phyloP scores from a whole-genome alignment of 2,329 filamentous ascomycete genomes.

The Fusarium anguioides region DNA sequence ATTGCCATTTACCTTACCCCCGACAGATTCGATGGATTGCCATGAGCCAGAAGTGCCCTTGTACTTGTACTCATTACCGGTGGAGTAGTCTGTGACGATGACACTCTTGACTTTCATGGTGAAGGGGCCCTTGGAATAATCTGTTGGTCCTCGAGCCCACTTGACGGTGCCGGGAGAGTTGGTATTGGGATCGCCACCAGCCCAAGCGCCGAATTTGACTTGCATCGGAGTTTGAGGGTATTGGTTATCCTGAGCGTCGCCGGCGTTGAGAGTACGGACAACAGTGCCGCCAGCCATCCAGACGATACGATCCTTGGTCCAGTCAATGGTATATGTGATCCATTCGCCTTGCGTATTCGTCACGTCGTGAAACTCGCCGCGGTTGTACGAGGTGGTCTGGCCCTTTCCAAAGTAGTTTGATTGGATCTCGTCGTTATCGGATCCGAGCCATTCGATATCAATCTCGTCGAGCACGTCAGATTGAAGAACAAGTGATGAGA shows the following conservation, averaged over 20 bases:
- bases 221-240: constrained; percentile 98
- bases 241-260: constrained; percentile 75
- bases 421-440: constrained; percentile 81
- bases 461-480: constrained; percentile 96
- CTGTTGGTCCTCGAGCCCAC: constrained; percentile 88
- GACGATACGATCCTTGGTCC: constrained; percentile 85
- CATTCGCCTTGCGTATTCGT: constrained; percentile 77
- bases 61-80: constrained; percentile 86
- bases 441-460: constrained; percentile 95
- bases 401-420: constrained; percentile 98
- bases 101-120: constrained; percentile 84
- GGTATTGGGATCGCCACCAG: constrained; percentile 80
- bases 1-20: constrained; percentile 79
- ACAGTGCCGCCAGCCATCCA: constrained; percentile 86
- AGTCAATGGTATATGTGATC: constrained; percentile 91
- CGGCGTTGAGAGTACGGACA: constrained; percentile 78
- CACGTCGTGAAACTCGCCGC: constrained; percentile 80
- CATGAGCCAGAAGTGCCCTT: constrained; percentile 81
- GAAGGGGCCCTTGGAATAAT: constrained; percentile 87
- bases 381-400: constrained; percentile 84
- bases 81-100: constrained; percentile 89
- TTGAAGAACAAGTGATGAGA: constrained; percentile 90
- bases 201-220: constrained; percentile 91
- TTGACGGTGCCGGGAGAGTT: constrained; percentile 85
- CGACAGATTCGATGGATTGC: constrained; percentile 84